Conservation (phyloP, 225 moss, liverwort and hornwort genomes). For the Sphagnum contortum region DNA sequence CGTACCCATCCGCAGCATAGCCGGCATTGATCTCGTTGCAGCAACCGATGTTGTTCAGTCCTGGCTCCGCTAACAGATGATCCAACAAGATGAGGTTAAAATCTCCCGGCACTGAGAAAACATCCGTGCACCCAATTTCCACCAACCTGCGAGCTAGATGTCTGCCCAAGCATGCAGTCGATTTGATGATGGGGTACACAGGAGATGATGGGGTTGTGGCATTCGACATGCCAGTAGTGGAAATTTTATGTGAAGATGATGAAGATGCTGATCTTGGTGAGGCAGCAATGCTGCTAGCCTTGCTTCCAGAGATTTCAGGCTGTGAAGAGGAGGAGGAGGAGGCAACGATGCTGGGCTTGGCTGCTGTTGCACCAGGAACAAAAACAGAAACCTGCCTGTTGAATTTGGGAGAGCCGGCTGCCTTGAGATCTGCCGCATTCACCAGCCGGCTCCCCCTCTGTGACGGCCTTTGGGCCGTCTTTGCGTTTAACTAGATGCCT, state of each 20-base stretch:
- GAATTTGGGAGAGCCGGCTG: slow-evolving; percentile 21
- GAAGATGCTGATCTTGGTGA: neutral
- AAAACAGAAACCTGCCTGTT: slow-evolving; percentile 17
- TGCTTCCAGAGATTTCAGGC: neutral
- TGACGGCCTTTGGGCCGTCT: slow-evolving; percentile 14
- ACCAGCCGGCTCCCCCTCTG: slow-evolving; percentile 18
- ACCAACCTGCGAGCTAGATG: slow-evolving; percentile 60
- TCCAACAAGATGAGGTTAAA: slow-evolving; percentile 61
- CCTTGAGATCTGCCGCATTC: slow-evolving; percentile 18
- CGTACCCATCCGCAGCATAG: slow-evolving; percentile 63
- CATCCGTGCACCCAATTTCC: slow-evolving; percentile 44
- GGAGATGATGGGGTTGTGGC: slow-evolving; percentile 5
- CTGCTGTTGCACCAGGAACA: neutral
- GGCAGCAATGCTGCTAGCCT: neutral
- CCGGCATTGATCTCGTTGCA: slow-evolving; percentile 65
- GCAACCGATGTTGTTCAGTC: slow-evolving; percentile 57
- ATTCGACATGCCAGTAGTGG: slow-evolving; percentile 15
- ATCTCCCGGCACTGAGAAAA: slow-evolving; percentile 57
- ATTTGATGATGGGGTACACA: slow-evolving; percentile 48
- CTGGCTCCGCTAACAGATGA: slow-evolving; percentile 46
- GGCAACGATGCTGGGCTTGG: neutral
- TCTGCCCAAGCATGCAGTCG: slow-evolving; percentile 51
- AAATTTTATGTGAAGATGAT: neutral
- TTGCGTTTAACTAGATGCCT: slow-evolving; percentile 3
- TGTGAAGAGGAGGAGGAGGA: neutral